Percentiles rank a stretch among this genome's conserved stretches.
Conservation (phyloP, 2,329 filamentous ascomycete genomes). For the Diatrype stigma region DNA sequence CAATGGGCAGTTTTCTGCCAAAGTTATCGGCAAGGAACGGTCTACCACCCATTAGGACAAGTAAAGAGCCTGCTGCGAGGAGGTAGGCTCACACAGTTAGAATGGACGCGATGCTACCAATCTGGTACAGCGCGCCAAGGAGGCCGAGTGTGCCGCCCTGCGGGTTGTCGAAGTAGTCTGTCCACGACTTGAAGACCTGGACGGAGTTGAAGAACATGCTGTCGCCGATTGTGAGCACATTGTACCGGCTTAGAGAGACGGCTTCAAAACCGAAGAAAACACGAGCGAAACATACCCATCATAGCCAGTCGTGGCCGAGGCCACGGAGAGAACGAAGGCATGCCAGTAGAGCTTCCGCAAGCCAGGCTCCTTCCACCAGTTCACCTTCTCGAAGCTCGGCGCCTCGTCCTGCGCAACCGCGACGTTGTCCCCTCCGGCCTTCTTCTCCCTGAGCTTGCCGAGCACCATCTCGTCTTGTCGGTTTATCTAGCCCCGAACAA, state of each 20-base stretch:
- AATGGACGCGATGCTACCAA: slow-evolving; percentile 54
- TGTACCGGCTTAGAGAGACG: background rate
- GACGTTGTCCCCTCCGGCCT: slow-evolving; percentile 14
- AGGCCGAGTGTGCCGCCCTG: slow-evolving; percentile 44
- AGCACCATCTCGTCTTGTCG: slow-evolving; percentile 13
- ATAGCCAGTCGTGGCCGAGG: slow-evolving; percentile 53
- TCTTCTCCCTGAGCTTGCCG: slow-evolving; percentile 14
- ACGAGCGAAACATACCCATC: slow-evolving; percentile 40
- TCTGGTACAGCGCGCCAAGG: slow-evolving; percentile 55
- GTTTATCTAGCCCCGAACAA: slow-evolving; percentile 5
- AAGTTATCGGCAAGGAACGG: slow-evolving; percentile 51
- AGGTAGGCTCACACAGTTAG: slow-evolving; percentile 45
- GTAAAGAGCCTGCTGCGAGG: too few species aligned
- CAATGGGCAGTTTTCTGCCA: slow-evolving; percentile 41
- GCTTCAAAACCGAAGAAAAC: background rate
- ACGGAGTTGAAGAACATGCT: slow-evolving; percentile 43
- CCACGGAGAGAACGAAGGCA: slow-evolving; percentile 46
- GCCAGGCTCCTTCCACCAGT: slow-evolving; percentile 52
- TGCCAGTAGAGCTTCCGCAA: slow-evolving; percentile 53
- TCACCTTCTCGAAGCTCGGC: slow-evolving; percentile 45
- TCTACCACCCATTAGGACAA: slow-evolving; percentile 17
- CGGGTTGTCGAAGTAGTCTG: slow-evolving; percentile 44
- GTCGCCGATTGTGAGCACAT: background rate
- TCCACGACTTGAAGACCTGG: slow-evolving; percentile 41
- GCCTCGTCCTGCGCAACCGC: slow-evolving; percentile 39